Percentiles rank a stretch among this genome's conserved stretches.
Conservation (phyloP, 2,329 filamentous ascomycete species). For the Aspergillus sp. region DNA sequence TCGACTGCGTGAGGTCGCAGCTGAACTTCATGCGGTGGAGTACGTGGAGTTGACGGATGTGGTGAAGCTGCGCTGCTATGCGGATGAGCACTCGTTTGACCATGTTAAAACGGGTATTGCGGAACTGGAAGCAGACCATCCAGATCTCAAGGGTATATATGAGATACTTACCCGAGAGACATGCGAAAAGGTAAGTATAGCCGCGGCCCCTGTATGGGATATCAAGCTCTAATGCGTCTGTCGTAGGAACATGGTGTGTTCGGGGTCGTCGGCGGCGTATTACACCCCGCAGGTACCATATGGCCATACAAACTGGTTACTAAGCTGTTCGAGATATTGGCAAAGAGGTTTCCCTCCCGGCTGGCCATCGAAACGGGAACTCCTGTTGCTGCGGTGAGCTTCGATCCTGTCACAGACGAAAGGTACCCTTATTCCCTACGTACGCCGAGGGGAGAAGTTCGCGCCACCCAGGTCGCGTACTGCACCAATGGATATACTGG, state of each 20-base stretch:
- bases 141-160: no score
- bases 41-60: constrained; percentile 23
- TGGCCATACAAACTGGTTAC: constrained; percentile 37
- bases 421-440: constrained; percentile 26
- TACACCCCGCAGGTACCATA: constrained; percentile 29
- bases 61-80: constrained; percentile 14
- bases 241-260: constrained; percentile 25
- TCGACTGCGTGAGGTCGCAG: constrained; percentile 22
- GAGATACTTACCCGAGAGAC: accelerated
- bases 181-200: no score
- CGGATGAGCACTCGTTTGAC: no score
- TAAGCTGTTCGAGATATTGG: constrained; percentile 19
- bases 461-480: constrained; percentile 39
- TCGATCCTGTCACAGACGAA: neutral
- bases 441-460: constrained; percentile 39
- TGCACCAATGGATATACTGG: constrained; percentile 46
- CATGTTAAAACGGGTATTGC: no score
- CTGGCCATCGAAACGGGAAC: constrained; percentile 24
- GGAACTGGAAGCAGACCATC: no score
- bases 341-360: constrained; percentile 34
- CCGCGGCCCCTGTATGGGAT: no score
- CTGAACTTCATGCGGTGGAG: constrained; percentile 30
- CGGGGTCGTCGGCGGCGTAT: constrained; percentile 23
- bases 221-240: neutral
- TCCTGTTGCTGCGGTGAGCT: neutral